Base-by-base conservation (phyloP, 2,329 filamentous ascomycete genomes). In the Pyricularia pennisetigena region DNA sequence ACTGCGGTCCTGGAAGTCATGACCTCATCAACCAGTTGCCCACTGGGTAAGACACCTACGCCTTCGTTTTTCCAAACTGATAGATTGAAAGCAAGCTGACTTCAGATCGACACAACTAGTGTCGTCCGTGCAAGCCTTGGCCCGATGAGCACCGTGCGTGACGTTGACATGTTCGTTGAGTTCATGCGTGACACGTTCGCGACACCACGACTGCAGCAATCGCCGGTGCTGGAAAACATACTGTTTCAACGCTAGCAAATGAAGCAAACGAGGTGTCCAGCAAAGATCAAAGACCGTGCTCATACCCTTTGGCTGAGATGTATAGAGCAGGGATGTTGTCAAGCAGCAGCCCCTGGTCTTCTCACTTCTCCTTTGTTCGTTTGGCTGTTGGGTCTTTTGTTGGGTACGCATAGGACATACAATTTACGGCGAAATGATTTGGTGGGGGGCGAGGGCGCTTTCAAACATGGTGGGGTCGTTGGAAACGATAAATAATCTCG, bases 111-210 rank as follows among this genome's bases (percentile, higher is more conserved):
- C 24, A 16, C n/a, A 14, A 70, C 16, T n/a, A 83, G 87, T 0
- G 85, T 89, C 62, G 85, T 88, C 7, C 80, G 88, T 24, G 84
- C 83, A 6, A 88, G 85, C 69, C 77, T 90, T 1, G 87, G 88
- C 0, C 86, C 86, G 14, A 87, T 87, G 85, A 88, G 83, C 70
- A 88, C 84, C 2, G 74, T 80, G 24, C 75, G 78, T 3, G 87
- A 89, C 70, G 80, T 88, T 16, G 80, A 85, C 24, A 73, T 74
- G 0, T 81, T 86, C 54, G 66, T 85, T 8, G 70, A 75, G 3
- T 86, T 86, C 68, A 72, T 85, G 12, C 76, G 75, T 4, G 72
- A 76, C n/a, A 75, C 75, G 1, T 82, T 81, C 64, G 70, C 78
- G 49, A 73, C 76, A 32, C 59, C 66, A 32, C 26, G 57, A 23